These are phyloP conservation scores for Neoscytalidium dimidiatum DNA, from an alignment of 2,329 filamentous ascomycete genomes.

Conservation along the genomic window DNA sequence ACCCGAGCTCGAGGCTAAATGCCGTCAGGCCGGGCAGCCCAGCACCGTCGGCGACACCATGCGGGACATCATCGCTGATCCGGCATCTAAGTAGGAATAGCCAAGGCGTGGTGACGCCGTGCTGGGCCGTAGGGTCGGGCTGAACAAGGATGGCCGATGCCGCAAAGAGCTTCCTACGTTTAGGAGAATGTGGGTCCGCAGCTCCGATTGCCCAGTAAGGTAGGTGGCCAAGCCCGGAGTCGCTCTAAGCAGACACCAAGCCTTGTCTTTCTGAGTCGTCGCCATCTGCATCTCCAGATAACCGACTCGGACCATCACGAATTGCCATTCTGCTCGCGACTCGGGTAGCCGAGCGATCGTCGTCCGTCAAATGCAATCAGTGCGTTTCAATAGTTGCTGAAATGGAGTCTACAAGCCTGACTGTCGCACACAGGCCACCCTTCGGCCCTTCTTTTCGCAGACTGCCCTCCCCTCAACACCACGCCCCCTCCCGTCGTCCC, in stretches of 20 bases:
- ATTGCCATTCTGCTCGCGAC: neutral
- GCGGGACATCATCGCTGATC: neutral
- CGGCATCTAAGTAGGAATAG: neutral
- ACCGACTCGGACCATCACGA: neutral
- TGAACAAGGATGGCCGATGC: neutral
- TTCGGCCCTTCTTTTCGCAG: neutral
- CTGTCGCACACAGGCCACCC: neutral
- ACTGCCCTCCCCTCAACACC: neutral
- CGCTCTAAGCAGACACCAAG: neutral
- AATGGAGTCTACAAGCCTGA: neutral
- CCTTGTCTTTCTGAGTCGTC: constrained; percentile 2
- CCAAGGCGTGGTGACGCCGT: neutral
- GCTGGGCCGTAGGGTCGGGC: neutral
- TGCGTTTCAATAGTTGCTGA: constrained; percentile 15
- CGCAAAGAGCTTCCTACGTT: neutral
- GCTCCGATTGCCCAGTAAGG: neutral
- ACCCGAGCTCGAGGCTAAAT: neutral
- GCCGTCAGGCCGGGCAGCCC: neutral
- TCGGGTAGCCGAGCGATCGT: constrained; percentile 7
- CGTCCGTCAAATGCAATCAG: neutral
- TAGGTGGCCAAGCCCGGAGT: neutral
- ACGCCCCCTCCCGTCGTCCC: neutral
- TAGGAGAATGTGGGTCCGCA: neutral
- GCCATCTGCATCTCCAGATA: neutral
- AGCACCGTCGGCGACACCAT: neutral